phyloP scores from a whole-genome alignment of 1,284 basidiomycete genomes.

The Rhizoctonia solani region DNA sequence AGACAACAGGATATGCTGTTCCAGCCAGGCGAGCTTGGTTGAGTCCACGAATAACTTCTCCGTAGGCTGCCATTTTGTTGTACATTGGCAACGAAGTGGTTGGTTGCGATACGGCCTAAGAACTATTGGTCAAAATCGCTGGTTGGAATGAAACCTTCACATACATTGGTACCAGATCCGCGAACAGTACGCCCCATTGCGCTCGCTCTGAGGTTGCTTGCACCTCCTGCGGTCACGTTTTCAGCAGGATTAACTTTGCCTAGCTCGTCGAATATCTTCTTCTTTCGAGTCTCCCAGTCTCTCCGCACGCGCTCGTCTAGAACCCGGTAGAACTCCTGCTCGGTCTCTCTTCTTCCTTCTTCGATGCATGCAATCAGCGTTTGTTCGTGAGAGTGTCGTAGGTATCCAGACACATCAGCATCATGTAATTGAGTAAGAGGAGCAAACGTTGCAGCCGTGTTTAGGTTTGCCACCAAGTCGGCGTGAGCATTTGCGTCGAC shows the following conservation, averaged over 20 bases:
- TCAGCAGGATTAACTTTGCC: constrained; percentile 54
- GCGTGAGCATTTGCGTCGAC: constrained; percentile 82
- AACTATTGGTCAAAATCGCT: constrained; percentile 21
- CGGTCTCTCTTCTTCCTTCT: constrained; percentile 82
- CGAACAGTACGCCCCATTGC: constrained; percentile 34
- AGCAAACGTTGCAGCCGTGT: constrained; percentile 84
- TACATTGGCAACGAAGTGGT: constrained; percentile 77
- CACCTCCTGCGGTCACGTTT: constrained; percentile 36
- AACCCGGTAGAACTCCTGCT: constrained; percentile 81
- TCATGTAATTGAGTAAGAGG: constrained; percentile 88
- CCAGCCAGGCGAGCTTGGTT: constrained; percentile 73
- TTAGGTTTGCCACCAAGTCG: constrained; percentile 79
- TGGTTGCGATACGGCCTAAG: constrained; percentile 38
- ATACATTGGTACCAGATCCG: constrained; percentile 33
- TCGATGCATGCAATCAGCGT: constrained; percentile 93
- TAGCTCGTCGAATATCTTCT: constrained; percentile 87
- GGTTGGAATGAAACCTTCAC: not conserved
- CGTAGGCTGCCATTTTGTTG: constrained; percentile 94
- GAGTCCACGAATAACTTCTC: constrained; percentile 73
- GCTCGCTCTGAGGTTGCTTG: constrained; percentile 37
- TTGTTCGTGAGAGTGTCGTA: constrained; percentile 91
- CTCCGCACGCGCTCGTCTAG: constrained; percentile 74
- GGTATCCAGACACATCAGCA: constrained; percentile 86
- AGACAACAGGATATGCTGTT: constrained; percentile 73
- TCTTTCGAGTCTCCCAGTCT: constrained; percentile 91